A percentile compares a stretch with the other conserved stretches of the same genome.
phyloP scores from a whole-genome alignment of 2,329 filamentous ascomycete species.

The Colletotrichum sp. region DNA sequence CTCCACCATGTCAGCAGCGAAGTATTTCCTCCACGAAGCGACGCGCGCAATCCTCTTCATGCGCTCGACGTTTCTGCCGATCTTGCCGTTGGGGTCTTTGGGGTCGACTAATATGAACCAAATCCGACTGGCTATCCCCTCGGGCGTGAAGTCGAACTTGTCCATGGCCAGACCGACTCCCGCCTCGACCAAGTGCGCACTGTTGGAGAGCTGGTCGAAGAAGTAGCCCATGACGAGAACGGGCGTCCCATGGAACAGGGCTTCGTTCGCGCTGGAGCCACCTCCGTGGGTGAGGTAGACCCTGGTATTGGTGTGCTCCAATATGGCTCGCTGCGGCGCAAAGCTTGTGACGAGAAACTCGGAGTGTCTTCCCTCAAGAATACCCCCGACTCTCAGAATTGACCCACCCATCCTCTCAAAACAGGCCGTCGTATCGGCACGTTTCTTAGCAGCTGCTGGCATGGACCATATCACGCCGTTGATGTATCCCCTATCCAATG shows the following conservation, averaged over 20 bases:
- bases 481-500: constrained; percentile 19
- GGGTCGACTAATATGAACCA: constrained; percentile 30
- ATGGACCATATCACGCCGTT: constrained; percentile 2
- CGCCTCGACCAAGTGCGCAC: constrained; percentile 33
- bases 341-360: constrained; percentile 36
- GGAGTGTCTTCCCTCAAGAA: constrained; percentile 32
- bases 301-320: constrained; percentile 34
- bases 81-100: constrained; percentile 32
- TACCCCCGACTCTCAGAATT: constrained; percentile 17
- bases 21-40: constrained; percentile 38
- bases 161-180: constrained; percentile 39
- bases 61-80: constrained; percentile 35
- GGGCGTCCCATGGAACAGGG: constrained; percentile 40
- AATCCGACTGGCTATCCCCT: constrained; percentile 32
- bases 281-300: constrained; percentile 47
- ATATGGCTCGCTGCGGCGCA: constrained; percentile 43
- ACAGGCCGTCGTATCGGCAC: not conserved
- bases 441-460: not conserved
- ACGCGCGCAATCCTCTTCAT: constrained; percentile 42
- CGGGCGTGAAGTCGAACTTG: constrained; percentile 37
- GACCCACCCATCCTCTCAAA: not conserved
- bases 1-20: constrained; percentile 43
- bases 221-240: constrained; percentile 41
- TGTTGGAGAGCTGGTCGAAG: constrained; percentile 46
- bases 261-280: constrained; percentile 44